Evolutionary conservation across 2,329 filamentous ascomycete species (phyloP).

Genomic region (Ophiostoma novo-ulmi): DNA sequence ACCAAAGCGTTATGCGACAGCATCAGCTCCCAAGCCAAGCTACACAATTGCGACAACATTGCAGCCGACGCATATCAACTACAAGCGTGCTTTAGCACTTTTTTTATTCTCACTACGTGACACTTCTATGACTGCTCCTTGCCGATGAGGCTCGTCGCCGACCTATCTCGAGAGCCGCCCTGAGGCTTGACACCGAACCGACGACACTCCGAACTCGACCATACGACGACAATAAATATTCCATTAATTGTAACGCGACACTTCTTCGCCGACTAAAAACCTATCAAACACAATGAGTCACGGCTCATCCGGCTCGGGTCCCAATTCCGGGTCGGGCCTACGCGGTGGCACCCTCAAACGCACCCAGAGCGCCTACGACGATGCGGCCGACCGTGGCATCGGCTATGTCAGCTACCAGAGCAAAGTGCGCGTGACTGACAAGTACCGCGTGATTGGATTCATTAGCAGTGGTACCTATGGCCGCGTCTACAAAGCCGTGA

Average conservation of each 20-base stretch:
- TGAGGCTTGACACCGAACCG: neutral
- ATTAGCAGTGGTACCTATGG: conserved; percentile 98
- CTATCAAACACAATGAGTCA: neutral
- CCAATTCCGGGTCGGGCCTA: conserved; percentile 40
- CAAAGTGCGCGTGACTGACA: conserved; percentile 85
- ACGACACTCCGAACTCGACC: neutral
- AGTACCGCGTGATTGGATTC: conserved; percentile 95
- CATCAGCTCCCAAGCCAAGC: neutral
- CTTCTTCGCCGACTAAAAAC: neutral
- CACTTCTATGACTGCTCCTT: neutral
- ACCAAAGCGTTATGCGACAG: neutral
- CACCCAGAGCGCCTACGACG: conserved; percentile 57
- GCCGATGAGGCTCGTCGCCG: conserved; percentile 10
- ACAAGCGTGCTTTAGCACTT: neutral
- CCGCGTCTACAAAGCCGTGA: conserved; percentile 90
- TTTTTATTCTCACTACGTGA: neutral
- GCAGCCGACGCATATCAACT: neutral
- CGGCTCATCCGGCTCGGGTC: conserved; percentile 38
- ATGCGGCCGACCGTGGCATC: conserved; percentile 45
- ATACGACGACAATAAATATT: too few species aligned
- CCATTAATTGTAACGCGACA: neutral
- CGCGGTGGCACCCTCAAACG: conserved; percentile 43
- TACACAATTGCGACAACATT: neutral
- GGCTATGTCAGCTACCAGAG: conserved; percentile 54
- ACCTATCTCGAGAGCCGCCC: conserved; percentile 12